These are phyloP conservation scores for Polyporus tsugae DNA, from an alignment of 1,284 basidiomycete species.

Conservation along the genomic window DNA sequence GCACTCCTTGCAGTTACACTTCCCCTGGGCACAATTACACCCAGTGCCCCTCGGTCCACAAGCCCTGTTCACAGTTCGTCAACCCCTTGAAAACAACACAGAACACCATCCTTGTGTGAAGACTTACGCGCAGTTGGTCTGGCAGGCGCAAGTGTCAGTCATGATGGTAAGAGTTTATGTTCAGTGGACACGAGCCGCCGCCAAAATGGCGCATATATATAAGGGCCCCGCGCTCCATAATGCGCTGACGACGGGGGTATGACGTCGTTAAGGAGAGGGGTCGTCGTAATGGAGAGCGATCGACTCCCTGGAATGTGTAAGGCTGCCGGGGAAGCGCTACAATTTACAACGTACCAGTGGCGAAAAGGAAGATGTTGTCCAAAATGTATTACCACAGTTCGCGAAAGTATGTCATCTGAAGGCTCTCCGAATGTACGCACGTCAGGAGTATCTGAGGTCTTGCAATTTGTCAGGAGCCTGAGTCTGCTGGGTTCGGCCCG, in stretches of 20 bases:
- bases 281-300: neutral
- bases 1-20: slow-evolving; percentile 41
- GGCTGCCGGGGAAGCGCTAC: neutral
- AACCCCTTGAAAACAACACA: too few species aligned
- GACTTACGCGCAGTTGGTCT: slow-evolving; percentile 39
- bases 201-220: neutral
- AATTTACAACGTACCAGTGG: neutral
- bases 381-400: too few species aligned
- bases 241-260: neutral
- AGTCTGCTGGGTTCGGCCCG: neutral
- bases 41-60: slow-evolving; percentile 38
- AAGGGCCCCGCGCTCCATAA: neutral
- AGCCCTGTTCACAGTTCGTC: slow-evolving; percentile 24
- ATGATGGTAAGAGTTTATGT: slow-evolving; percentile 11
- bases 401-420: neutral
- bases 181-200: neutral
- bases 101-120: neutral
- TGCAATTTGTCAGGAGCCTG: too few species aligned
- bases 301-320: neutral
- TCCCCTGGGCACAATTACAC: slow-evolving; percentile 38
- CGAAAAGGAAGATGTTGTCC: neutral
- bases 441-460: too few species aligned
- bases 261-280: slow-evolving; percentile 2
- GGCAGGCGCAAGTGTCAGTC: slow-evolving; percentile 37
- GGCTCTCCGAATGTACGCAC: too few species aligned